Evolutionary conservation across 345 rosid species (phyloP), one percentile per base, ranked within the genome.

Genomic region (Dovyalis caffra): DNA sequence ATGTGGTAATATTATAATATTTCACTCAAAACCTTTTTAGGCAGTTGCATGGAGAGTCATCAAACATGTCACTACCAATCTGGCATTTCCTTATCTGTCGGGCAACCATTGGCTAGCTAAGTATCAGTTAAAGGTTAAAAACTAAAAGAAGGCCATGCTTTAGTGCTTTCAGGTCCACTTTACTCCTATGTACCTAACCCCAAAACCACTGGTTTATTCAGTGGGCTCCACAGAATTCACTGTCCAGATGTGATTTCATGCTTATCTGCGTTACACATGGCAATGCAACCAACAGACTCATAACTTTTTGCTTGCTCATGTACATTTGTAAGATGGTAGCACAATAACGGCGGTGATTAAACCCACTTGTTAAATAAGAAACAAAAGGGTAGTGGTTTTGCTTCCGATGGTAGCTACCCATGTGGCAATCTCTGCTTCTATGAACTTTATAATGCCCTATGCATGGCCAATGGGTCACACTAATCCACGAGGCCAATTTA

Each of bases 391-490:
- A 34, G 69, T 66, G 81, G 70, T 75, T 76, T 69, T 32, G n/a
- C 76, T 23, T 70, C 16, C 40, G 31, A 60, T 25, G 75, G 64
- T 11, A 56, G 14, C 34, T 2, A 12, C 2, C 64, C 88, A 84
- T 91, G 88, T 88, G 90, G 77, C 82, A 35, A 5, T 3, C 71
- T 70, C 38, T 84, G 81, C 83, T 74, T 74, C 49, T 65, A 77
- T 76, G 9, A 77, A 79, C 81, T 80, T 82, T 85, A 74, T 70
- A 35, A 72, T 73, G 86, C 85, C 93, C 91, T 83, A 79, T 91
- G 96, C 96, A 91, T 89, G 90, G 49, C 76, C 62, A 77, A 67
- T 74, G 75, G 77, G 87, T 89, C 79, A 80, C 91, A 79, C 83
- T 76, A 73, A 74, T 74, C 86, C 79, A 71, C 66, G 76, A 79